A percentile compares a stretch with the other conserved stretches of the same genome.
Conservation (phyloP, 352 stramenopile species). For the Globisporangium echinulatum region DNA sequence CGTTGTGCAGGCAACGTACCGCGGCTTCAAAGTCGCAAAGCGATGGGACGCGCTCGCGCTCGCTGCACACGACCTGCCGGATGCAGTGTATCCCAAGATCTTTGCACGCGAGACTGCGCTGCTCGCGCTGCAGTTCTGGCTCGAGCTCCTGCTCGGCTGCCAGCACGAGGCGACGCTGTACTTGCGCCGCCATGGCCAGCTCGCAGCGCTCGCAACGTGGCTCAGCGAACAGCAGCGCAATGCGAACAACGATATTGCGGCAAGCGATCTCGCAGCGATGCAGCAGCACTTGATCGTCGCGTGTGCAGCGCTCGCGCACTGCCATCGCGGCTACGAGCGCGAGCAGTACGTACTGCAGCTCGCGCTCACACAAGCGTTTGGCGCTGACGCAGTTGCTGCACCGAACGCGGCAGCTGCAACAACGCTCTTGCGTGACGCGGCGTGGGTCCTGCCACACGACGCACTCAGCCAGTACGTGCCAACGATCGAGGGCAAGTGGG, state of each 20-base stretch:
- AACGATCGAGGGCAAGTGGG: conserved; percentile 74
- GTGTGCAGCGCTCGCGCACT: conserved; percentile 49
- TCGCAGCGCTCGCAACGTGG: conserved; percentile 36
- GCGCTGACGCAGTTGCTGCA: conserved; percentile 16
- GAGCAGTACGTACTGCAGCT: conserved; percentile 38
- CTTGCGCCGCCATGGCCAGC: conserved; percentile 27
- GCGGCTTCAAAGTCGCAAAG: conserved; percentile 68
- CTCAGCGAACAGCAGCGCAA: conserved; percentile 27
- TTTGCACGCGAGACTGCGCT: conserved; percentile 12
- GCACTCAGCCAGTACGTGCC: conserved; percentile 40
- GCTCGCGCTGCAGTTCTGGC: conserved; percentile 43
- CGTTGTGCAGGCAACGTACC: conserved; percentile 49
- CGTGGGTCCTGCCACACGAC: conserved; percentile 51
- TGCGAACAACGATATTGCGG: background rate
- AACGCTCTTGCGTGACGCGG: conserved; percentile 33
- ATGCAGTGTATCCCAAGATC: conserved; percentile 36
- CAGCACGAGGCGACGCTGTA: conserved; percentile 71
- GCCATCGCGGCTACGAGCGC: conserved; percentile 58
- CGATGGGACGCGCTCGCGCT: conserved; percentile 53
- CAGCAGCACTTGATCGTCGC: conserved; percentile 29
- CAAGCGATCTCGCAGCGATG: conserved; percentile 8
- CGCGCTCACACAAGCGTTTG: conserved; percentile 32
- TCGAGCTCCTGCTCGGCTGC: conserved; percentile 61
- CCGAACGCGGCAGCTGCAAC: conserved; percentile 40
- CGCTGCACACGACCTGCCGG: conserved; percentile 31